A percentile compares a stretch with the other conserved stretches of the same genome.
These are phyloP conservation scores for Sporothrix protearum DNA, from an alignment of 2,329 filamentous ascomycete genomes.

Conservation along the genomic window DNA sequence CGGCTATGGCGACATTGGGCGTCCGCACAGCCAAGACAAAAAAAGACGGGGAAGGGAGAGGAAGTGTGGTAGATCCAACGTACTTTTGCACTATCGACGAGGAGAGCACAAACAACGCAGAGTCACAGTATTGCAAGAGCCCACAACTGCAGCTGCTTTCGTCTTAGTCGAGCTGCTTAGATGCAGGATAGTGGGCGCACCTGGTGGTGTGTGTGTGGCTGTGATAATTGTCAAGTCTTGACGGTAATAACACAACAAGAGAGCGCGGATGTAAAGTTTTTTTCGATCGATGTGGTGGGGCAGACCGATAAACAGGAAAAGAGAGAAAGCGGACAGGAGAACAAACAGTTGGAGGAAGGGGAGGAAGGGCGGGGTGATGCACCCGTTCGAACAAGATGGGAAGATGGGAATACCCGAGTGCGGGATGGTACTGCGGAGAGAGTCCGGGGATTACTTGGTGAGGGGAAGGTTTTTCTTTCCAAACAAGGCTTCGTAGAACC, in stretches of 20 bases:
- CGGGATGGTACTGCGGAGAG: slow-evolving; percentile 13
- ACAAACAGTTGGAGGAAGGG: background rate
- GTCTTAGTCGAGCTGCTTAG: background rate
- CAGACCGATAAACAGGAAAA: background rate
- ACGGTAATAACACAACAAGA: slow-evolving; percentile 15
- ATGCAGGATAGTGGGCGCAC: slow-evolving; percentile 6
- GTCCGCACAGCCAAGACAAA: slow-evolving; percentile 1
- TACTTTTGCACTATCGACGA: background rate
- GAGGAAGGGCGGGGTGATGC: background rate
- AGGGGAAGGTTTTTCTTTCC: background rate
- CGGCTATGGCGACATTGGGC: slow-evolving; percentile 21
- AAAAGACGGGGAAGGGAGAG: background rate
- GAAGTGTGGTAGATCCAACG: background rate
- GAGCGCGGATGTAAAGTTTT: background rate
- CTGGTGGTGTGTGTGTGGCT: background rate
- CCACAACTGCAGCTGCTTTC: slow-evolving; percentile 12
- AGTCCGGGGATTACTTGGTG: slow-evolving; percentile 6
- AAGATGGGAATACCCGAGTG: slow-evolving; percentile 1
- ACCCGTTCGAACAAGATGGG: slow-evolving; percentile 5
- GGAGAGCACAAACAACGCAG: background rate
- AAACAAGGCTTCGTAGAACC: background rate
- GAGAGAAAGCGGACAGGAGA: background rate
- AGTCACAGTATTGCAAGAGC: background rate
- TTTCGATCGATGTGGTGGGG: slow-evolving; percentile 8
- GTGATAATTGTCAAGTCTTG: background rate